Evolutionary conservation across 2,329 filamentous ascomycete genomes (phyloP).

Genomic region (Phyllosticta citriasiana): DNA sequence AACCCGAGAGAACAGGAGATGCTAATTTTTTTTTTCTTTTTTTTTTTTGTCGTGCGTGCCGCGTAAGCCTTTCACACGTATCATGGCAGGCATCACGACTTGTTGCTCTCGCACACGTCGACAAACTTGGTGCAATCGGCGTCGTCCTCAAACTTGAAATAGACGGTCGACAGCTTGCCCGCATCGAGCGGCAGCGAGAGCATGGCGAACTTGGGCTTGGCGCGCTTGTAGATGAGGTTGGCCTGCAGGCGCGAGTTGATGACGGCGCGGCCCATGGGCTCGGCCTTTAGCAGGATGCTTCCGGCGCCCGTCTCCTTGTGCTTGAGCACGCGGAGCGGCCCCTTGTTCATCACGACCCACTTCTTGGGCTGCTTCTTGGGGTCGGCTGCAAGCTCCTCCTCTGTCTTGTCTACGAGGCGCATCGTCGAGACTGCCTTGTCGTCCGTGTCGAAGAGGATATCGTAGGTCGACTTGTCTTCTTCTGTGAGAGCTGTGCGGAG

Average conservation of each 20-base stretch:
- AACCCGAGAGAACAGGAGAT: too few species aligned
- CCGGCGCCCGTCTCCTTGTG: conserved; percentile 24
- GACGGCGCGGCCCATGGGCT: conserved; percentile 19
- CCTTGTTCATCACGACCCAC: conserved; percentile 24
- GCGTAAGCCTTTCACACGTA: too few species aligned
- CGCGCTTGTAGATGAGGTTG: conserved; percentile 15
- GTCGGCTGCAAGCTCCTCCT: conserved; percentile 14
- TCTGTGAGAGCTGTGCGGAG: conserved; percentile 22
- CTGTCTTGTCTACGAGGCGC: conserved; percentile 20
- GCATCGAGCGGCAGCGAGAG: conserved; percentile 18
- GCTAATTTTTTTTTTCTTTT: too few species aligned
- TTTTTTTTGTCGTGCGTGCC: too few species aligned
- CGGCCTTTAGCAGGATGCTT: conserved; percentile 23
- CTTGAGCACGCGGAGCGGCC: conserved; percentile 27
- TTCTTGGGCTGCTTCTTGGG: conserved; percentile 15
- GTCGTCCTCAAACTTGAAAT: conserved; percentile 20
- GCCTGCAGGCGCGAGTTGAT: conserved; percentile 25
- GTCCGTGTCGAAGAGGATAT: conserved; percentile 23
- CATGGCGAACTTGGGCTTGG: conserved; percentile 21
- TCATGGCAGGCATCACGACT: background rate
- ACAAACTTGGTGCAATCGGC: conserved; percentile 22
- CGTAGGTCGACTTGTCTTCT: conserved; percentile 20
- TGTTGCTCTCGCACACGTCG: background rate
- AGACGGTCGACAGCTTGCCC: conserved; percentile 17
- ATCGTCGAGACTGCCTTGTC: conserved; percentile 13